Evolutionary conservation across 805 yeast genomes (phyloP).

Genomic region (Pichia nanzhaoensis): DNA sequence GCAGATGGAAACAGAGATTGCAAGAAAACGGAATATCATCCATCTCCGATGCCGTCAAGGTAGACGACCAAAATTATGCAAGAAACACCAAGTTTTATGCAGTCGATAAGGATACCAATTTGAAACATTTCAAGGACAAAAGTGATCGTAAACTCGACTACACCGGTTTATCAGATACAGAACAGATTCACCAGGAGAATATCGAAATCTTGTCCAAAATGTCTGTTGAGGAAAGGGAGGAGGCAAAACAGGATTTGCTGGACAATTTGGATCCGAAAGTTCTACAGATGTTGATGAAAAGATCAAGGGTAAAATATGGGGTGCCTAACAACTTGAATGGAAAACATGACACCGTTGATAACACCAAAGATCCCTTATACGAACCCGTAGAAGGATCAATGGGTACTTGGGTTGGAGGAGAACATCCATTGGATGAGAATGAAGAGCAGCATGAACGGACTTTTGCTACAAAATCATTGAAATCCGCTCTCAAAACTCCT

Average conservation of each 20-base stretch:
- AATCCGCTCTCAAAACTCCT: slow-evolving; percentile 11
- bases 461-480: background rate
- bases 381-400: slow-evolving; percentile 27
- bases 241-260: slow-evolving; percentile 61
- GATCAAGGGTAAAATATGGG: slow-evolving; percentile 45
- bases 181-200: slow-evolving; percentile 73
- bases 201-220: slow-evolving; percentile 51
- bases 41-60: slow-evolving; percentile 20
- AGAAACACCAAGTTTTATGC: slow-evolving; percentile 5
- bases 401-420: slow-evolving; percentile 33
- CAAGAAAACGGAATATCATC: slow-evolving; percentile 30
- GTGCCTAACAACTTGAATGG: slow-evolving; percentile 5
- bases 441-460: slow-evolving; percentile 15
- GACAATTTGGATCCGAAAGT: slow-evolving; percentile 64
- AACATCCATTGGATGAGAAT: slow-evolving; percentile 31
- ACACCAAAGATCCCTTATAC: slow-evolving; percentile 27
- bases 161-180: slow-evolving; percentile 49
- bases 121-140: slow-evolving; percentile 14
- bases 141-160: slow-evolving; percentile 16
- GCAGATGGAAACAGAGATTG: slow-evolving; percentile 44
- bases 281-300: slow-evolving; percentile 47
- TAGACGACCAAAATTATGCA: background rate
- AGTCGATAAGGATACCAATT: slow-evolving; percentile 4
- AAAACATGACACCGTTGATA: too few relatives aligned
- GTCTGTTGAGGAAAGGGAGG: slow-evolving; percentile 57